These are phyloP conservation scores for Candida incommunis DNA, from an alignment of 805 yeast species.

Conservation along the genomic window DNA sequence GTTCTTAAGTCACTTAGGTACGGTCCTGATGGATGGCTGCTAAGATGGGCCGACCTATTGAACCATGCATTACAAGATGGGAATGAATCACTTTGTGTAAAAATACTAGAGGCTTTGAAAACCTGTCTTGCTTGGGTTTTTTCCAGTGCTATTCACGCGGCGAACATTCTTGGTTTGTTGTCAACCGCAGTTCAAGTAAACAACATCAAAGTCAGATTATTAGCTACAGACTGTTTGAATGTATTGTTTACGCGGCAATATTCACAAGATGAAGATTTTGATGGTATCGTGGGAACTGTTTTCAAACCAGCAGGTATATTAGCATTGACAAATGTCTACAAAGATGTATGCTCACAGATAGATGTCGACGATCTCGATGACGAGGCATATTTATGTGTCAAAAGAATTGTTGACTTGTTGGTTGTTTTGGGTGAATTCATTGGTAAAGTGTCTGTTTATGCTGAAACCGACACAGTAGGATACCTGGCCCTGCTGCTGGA, in stretches of 20 bases:
- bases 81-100: conserved; percentile 30
- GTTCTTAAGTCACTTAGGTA: conserved; percentile 52
- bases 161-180: conserved; percentile 51
- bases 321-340: conserved; percentile 52
- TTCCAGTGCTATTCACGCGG: conserved; percentile 54
- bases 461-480: conserved; percentile 24
- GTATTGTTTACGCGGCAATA: conserved; percentile 73
- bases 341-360: conserved; percentile 26
- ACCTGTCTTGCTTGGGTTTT: conserved; percentile 86
- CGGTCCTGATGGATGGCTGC: conserved; percentile 75
- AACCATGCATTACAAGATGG: conserved; percentile 1
- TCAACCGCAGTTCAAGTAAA: conserved; percentile 24
- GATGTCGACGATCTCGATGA: conserved; percentile 64
- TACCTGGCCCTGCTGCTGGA: conserved; percentile 64
- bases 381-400: conserved; percentile 61
- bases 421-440: conserved; percentile 75
- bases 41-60: conserved; percentile 43
- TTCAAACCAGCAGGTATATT: conserved; percentile 62
- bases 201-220: conserved; percentile 55
- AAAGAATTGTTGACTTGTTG: conserved; percentile 86
- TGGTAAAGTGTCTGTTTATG: conserved; percentile 25
- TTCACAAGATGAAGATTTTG: conserved; percentile 51
- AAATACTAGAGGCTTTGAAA: conserved; percentile 68
- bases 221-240: conserved; percentile 85
- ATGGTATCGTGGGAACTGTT: conserved; percentile 63